Evolutionary conservation across 2,329 filamentous ascomycete species (phyloP).

Genomic region (Phaeosphaeriaceae sp.): DNA sequence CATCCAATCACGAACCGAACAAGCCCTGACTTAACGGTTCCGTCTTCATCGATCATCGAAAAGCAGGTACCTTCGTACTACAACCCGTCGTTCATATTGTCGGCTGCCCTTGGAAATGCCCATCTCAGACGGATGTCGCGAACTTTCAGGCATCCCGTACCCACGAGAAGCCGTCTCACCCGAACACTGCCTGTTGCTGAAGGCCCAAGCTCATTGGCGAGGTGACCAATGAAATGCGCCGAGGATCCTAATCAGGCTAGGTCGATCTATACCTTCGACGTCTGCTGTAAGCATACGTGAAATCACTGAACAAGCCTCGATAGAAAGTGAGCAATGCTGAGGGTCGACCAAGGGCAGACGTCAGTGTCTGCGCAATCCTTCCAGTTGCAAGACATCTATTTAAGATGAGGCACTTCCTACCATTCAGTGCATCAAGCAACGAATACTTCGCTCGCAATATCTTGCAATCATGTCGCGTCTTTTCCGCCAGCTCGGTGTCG

Average conservation of each 20-base stretch:
- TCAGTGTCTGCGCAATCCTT: not conserved
- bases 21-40: not conserved
- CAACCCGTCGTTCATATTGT: not conserved
- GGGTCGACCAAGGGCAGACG: not conserved
- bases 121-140: not conserved
- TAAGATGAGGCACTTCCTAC: not conserved
- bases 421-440: not conserved
- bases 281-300: not conserved
- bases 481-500: not conserved
- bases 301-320: not conserved
- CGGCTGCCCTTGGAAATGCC: not conserved
- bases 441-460: not conserved
- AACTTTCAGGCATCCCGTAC: not conserved
- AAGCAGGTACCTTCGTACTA: not conserved
- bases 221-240: not conserved
- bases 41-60: not conserved
- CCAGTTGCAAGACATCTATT: not conserved
- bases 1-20: not conserved
- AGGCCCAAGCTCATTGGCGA: not conserved
- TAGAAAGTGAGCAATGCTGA: not conserved
- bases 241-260: not conserved
- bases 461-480: not conserved
- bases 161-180: not conserved
- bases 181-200: not conserved
- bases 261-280: not conserved